Evolutionary conservation across 176 grass and related monocot genomes (phyloP), one percentile per base, ranked within the genome.

Genomic region (Carex littledalei): DNA sequence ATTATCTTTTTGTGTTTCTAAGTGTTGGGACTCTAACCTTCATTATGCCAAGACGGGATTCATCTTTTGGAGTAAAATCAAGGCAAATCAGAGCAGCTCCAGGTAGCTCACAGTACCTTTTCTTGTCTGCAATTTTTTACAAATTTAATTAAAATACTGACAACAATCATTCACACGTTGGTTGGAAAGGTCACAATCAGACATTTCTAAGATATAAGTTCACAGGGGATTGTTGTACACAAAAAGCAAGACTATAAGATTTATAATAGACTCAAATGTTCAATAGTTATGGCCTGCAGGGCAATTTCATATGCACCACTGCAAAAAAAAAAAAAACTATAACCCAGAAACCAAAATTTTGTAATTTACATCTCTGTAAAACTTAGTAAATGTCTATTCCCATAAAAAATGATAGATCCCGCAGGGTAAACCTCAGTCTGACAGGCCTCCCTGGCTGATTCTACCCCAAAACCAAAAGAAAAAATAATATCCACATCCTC

Each of bases 31-130:
- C 26, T 68, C 83, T 84, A 57, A 90, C 95, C 95, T 93, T 98
- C 82, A 78, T 84, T 85, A 79, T 87, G 55, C 83, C 86, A 80
- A 68, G 84, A 81, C 85, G 63, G 31, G 78, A 70, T 86, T 87
- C 85, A 58, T 94, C 89, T 45, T 92, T 93, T 53, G 95, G 88
- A 52, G 89, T 84, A 83, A 92, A 93, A 81, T 86, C 86, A 63
- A 93, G 73, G 54, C 85, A 89, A 67, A 93, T 67, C 87, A 98
- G 79, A 67, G 95, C 88, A 82, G 93, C 93, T 88, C 91, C 95
- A 86, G 95, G 93, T 72, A 98, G 83, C 63, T 86, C 86, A 73
- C 78, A 55, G 80, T 82, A 52, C 68, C 62, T 43, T 17, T 32
- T 81, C 56, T 89, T 94, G 69, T 87, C 92, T 91, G 71, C 21